Evolutionary conservation across 306 rosid species (phyloP).

Genomic region (Pachyrhizus erosus): DNA sequence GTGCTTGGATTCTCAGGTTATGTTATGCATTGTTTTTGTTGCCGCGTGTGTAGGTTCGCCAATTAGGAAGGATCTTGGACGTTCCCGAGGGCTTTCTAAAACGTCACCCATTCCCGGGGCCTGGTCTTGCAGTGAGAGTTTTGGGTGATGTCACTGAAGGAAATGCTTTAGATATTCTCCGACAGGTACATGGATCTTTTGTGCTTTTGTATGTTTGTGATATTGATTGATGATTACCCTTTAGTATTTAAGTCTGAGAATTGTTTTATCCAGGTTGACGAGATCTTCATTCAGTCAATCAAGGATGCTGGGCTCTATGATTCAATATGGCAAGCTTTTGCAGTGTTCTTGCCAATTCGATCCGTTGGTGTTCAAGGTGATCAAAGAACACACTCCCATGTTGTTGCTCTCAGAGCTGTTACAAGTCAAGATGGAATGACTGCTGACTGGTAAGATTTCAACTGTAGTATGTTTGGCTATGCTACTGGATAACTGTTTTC

Average conservation of each 20-base stretch:
- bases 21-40: slow-evolving; percentile 10
- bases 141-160: slow-evolving; percentile 88
- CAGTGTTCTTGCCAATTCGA: slow-evolving; percentile 86
- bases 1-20: slow-evolving; percentile 1
- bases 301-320: slow-evolving; percentile 95
- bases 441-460: slow-evolving; percentile 81
- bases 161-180: slow-evolving; percentile 83
- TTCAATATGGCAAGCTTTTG: slow-evolving; percentile 98
- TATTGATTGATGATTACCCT: slow-evolving; percentile 34
- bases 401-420: slow-evolving; percentile 92
- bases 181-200: slow-evolving; percentile 61
- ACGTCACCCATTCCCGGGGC: slow-evolving; percentile 98
- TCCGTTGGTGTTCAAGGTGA: slow-evolving; percentile 98
- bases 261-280: slow-evolving; percentile 73
- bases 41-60: slow-evolving; percentile 68
- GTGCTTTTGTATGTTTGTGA: background rate
- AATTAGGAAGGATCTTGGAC: slow-evolving; percentile 76
- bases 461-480: slow-evolving; percentile 1
- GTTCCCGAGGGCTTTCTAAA: slow-evolving; percentile 85
- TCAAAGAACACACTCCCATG: slow-evolving; percentile 96
- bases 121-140: slow-evolving; percentile 96
- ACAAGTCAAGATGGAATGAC: slow-evolving; percentile 99
- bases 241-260: background rate
- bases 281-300: slow-evolving; percentile 90
- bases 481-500: background rate